Conservation (phyloP, 129 eudicot species). For the Saposhnikovia divaricata region DNA sequence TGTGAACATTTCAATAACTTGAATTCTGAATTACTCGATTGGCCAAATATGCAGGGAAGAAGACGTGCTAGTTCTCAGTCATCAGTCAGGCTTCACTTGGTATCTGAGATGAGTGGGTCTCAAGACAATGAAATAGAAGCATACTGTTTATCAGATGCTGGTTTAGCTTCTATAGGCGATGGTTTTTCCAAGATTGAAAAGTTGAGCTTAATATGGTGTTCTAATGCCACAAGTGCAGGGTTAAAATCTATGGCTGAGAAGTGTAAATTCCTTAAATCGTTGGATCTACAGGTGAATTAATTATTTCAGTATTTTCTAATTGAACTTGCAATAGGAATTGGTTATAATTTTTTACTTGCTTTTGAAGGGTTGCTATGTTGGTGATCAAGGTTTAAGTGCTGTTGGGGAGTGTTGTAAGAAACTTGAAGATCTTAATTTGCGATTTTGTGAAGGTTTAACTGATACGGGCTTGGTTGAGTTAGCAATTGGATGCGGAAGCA, state of each 20-base stretch:
- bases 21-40: background rate
- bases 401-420: slow-evolving; percentile 66
- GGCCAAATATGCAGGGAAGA: slow-evolving; percentile 48
- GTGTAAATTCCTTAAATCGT: slow-evolving; percentile 60
- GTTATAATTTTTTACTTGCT: slow-evolving; percentile 5
- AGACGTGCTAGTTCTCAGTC: slow-evolving; percentile 48
- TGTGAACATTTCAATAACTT: background rate
- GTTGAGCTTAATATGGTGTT: slow-evolving; percentile 92
- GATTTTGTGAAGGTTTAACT: slow-evolving; percentile 86
- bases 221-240: slow-evolving; percentile 70
- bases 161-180: slow-evolving; percentile 63
- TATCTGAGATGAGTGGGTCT: slow-evolving; percentile 32
- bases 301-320: background rate
- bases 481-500: slow-evolving; percentile 59
- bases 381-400: slow-evolving; percentile 83
- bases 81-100: slow-evolving; percentile 35
- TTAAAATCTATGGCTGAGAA: slow-evolving; percentile 70
- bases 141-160: slow-evolving; percentile 72
- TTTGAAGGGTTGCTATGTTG: slow-evolving; percentile 75
- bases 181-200: slow-evolving; percentile 71
- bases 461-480: slow-evolving; percentile 67
- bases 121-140: slow-evolving; percentile 50
- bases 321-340: background rate
- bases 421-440: slow-evolving; percentile 71
- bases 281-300: slow-evolving; percentile 72